phyloP scores from a whole-genome alignment of 352 stramenopile genomes.

The Phytophthora uliginosa region DNA sequence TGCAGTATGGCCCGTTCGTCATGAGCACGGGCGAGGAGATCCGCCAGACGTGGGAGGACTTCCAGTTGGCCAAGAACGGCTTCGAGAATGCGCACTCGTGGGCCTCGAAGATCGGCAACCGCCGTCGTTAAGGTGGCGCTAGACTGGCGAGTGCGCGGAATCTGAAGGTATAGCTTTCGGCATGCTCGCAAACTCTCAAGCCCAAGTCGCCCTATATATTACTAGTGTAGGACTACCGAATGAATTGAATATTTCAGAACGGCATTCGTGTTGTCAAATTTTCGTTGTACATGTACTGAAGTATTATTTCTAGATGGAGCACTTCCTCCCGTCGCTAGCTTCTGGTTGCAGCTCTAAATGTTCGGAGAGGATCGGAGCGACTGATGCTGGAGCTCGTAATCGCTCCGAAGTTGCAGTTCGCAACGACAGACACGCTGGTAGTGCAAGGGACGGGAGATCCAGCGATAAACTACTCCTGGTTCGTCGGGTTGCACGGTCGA shows the following conservation, averaged over 20 bases:
- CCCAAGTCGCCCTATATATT: slow-evolving; percentile 13
- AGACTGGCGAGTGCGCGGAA: neutral
- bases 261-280: no score
- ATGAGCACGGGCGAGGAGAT: slow-evolving; percentile 74
- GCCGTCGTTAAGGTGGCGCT: slow-evolving; percentile 13
- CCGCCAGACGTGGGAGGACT: slow-evolving; percentile 58
- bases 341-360: slow-evolving; percentile 39
- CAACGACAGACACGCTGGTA: slow-evolving; percentile 6
- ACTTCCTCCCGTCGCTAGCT: slow-evolving; percentile 30
- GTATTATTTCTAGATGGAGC: slow-evolving; percentile 24
- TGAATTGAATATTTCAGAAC: neutral
- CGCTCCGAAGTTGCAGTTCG: slow-evolving; percentile 19
- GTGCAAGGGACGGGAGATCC: slow-evolving; percentile 1
- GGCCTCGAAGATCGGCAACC: slow-evolving; percentile 61
- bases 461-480: slow-evolving; percentile 8
- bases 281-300: neutral
- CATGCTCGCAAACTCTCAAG: neutral
- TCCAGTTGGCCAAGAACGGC: slow-evolving; percentile 62
- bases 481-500: slow-evolving; percentile 6
- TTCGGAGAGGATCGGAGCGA: slow-evolving; percentile 32
- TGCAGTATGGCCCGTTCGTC: slow-evolving; percentile 82
- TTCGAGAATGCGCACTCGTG: slow-evolving; percentile 72
- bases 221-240: slow-evolving; percentile 5
- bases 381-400: slow-evolving; percentile 20
- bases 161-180: neutral